Percentiles rank a stretch among this genome's conserved stretches.
These are phyloP conservation scores for Ambrosia hybrid DNA, from an alignment of 140 eudicot genomes.

Conservation along the genomic window DNA sequence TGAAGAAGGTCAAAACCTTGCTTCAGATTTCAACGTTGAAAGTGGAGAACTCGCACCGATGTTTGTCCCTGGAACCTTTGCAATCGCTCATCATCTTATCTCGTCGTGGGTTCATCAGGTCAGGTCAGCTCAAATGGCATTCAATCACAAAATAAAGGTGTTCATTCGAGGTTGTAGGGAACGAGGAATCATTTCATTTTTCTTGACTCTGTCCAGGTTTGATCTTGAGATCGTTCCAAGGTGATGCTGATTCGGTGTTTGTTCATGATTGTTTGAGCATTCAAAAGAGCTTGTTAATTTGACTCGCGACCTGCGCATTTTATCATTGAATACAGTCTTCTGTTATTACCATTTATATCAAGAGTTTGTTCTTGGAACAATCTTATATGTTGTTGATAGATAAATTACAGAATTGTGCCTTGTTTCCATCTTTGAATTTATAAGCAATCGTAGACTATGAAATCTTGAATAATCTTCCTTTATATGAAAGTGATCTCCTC, in stretches of 20 bases:
- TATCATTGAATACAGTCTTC: not conserved
- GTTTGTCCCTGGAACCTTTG: conserved; percentile 50
- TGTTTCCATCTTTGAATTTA: not conserved
- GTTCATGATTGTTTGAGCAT: conserved; percentile 15
- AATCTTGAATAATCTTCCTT: no score
- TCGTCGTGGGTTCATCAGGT: conserved; percentile 59
- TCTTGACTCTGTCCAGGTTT: conserved; percentile 17
- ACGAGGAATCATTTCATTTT: no score
- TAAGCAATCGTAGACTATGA: not conserved
- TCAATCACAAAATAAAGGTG: no score
- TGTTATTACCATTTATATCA: not conserved
- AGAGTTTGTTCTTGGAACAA: conserved; percentile 1
- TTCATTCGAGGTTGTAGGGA: no score
- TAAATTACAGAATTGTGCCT: not conserved
- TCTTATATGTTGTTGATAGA: conserved; percentile 5
- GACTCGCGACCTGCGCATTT: conserved; percentile 10
- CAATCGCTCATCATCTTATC: conserved; percentile 57
- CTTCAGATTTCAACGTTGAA: conserved; percentile 72
- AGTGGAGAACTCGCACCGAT: conserved; percentile 86
- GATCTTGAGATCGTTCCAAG: conserved; percentile 18
- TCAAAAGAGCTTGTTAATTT: not conserved
- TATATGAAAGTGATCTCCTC: no score
- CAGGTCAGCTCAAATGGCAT: no score
- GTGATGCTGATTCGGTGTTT: conserved; percentile 31
- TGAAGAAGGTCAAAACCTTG: conserved; percentile 61